Conservation (phyloP, 257 asterid species). For the Nicotiana tabacum region DNA sequence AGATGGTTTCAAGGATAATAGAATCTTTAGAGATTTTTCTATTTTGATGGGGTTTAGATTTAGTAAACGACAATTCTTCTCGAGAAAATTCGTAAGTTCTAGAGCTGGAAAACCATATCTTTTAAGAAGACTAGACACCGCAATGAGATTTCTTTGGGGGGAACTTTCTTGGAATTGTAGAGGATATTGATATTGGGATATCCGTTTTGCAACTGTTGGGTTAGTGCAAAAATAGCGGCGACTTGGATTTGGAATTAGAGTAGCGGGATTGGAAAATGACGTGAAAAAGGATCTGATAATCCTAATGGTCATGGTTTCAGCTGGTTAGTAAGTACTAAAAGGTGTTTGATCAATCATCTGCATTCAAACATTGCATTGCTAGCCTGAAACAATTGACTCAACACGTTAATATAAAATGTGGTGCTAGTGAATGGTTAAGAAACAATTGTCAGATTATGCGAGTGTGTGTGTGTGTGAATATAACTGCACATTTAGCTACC, state of each 20-base stretch:
- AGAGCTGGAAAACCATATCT: constrained; percentile 57
- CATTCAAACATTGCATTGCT: not conserved
- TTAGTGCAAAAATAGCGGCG: constrained; percentile 14
- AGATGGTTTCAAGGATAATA: constrained; percentile 45
- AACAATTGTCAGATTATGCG: too few relatives aligned
- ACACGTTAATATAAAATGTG: too few relatives aligned
- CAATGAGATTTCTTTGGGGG: constrained; percentile 21
- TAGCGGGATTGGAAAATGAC: constrained; percentile 8
- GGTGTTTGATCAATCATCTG: not conserved
- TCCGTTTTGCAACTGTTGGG: constrained; percentile 11
- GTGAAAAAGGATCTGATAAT: not conserved
- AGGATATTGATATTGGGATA: constrained; percentile 19
- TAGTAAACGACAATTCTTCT: constrained; percentile 42
- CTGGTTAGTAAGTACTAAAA: not conserved
- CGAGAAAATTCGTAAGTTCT: constrained; percentile 37
- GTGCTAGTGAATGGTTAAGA: too few relatives aligned
- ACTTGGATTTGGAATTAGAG: not conserved
- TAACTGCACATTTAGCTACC: not conserved
- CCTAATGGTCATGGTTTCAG: constrained; percentile 25
- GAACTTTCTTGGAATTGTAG: constrained; percentile 7
- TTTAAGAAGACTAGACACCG: constrained; percentile 47
- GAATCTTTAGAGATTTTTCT: constrained; percentile 47
- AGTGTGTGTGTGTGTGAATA: not conserved
- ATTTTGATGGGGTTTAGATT: constrained; percentile 30
- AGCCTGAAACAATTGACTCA: not conserved